Evolutionary conservation across 2,329 filamentous ascomycete genomes (phyloP).

Genomic region (Venturiaceae sp.): DNA sequence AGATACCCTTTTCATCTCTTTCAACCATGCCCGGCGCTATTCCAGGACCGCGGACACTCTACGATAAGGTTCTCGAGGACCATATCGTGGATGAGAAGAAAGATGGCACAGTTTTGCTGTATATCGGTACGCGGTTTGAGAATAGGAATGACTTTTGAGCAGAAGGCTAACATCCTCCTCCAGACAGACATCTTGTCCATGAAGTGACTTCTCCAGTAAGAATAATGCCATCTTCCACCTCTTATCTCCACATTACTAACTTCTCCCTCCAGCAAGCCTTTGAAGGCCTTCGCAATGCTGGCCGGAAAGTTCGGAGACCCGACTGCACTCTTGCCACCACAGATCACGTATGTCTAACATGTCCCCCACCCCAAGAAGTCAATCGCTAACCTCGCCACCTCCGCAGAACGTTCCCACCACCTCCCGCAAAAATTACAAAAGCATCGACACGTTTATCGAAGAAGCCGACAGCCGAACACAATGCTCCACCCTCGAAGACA

Average conservation of each 20-base stretch:
- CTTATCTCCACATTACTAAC: conserved; percentile 8
- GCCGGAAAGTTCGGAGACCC: conserved; percentile 77
- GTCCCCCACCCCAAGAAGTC: background rate
- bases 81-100: conserved; percentile 94
- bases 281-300: conserved; percentile 85
- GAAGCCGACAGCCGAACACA: conserved; percentile 89
- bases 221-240: conserved; percentile 10
- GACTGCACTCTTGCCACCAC: conserved; percentile 96
- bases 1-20: background rate
- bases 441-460: conserved; percentile 86
- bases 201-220: conserved; percentile 93
- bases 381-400: conserved; percentile 11
- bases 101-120: conserved; percentile 84
- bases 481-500: conserved; percentile 92
- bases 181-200: conserved; percentile 91
- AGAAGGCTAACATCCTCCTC: background rate
- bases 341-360: conserved; percentile 67
- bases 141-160: background rate
- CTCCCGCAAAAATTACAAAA: conserved; percentile 85
- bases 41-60: conserved; percentile 70
- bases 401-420: conserved; percentile 83
- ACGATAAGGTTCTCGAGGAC: conserved; percentile 93
- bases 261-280: conserved; percentile 68
- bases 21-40: conserved; percentile 61
- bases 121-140: conserved; percentile 61